Evolutionary conservation across 2,329 filamentous ascomycete species (phyloP).

Genomic region (Claviceps maximensis): DNA sequence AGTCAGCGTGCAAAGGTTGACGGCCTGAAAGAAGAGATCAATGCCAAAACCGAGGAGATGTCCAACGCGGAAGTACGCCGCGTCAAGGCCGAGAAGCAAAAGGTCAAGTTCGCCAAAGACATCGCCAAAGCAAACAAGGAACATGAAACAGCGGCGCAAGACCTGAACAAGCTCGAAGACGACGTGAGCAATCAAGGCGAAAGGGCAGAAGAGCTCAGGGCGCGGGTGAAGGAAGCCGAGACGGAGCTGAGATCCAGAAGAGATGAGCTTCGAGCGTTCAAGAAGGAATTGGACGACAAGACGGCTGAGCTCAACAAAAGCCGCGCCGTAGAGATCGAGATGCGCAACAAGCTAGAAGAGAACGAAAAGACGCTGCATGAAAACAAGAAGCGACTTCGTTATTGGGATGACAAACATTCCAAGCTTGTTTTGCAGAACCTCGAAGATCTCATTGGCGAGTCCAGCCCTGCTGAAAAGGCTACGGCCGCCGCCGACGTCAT

Average conservation of each 20-base stretch:
- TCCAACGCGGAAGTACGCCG: conserved; percentile 78
- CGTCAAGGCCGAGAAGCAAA: conserved; percentile 89
- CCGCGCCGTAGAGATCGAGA: conserved; percentile 84
- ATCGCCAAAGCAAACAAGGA: conserved; percentile 68
- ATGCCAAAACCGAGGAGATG: conserved; percentile 65
- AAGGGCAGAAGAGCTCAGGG: conserved; percentile 59
- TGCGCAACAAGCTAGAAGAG: conserved; percentile 95
- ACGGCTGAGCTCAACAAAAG: conserved; percentile 77
- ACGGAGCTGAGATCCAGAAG: conserved; percentile 66
- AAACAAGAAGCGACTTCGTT: conserved; percentile 68
- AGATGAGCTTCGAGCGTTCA: conserved; percentile 64
- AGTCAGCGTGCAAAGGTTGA: conserved; percentile 87
- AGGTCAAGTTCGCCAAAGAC: conserved; percentile 74
- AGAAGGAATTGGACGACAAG: conserved; percentile 78
- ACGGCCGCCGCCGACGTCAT: conserved; percentile 3
- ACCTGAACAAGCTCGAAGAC: conserved; percentile 64
- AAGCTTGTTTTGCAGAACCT: conserved; percentile 78
- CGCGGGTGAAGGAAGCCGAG: conserved; percentile 69
- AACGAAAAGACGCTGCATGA: conserved; percentile 80
- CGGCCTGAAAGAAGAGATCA: conserved; percentile 72
- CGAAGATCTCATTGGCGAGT: conserved; percentile 44
- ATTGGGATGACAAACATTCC: conserved; percentile 81
- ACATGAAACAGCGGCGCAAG: conserved; percentile 54
- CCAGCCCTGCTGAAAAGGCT: conserved; percentile 13
- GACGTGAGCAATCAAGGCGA: conserved; percentile 67